These are phyloP conservation scores for Hyaloscypha bicolor DNA, from an alignment of 495 filamentous ascomycete species.

Conservation along the genomic window DNA sequence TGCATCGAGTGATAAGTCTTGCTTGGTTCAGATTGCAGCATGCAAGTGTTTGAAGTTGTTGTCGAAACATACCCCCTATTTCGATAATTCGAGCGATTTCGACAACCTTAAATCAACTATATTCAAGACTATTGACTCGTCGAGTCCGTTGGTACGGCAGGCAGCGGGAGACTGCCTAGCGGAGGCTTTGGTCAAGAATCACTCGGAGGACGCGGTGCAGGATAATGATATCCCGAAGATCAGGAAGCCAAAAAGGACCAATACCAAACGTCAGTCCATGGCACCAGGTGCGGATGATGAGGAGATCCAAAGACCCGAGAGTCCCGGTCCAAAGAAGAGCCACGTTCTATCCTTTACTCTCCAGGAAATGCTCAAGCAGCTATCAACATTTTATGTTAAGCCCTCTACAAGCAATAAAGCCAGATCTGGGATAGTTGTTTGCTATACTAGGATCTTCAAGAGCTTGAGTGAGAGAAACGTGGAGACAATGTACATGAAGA, in stretches of 20 bases:
- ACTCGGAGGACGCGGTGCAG: slow-evolving; percentile 63
- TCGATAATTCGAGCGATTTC: slow-evolving; percentile 90
- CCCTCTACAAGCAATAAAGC: slow-evolving; percentile 77
- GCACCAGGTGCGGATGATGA: slow-evolving; percentile 74
- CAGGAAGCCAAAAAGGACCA: slow-evolving; percentile 70
- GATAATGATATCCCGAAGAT: slow-evolving; percentile 59
- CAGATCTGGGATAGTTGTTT: slow-evolving; percentile 82
- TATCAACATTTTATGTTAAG: slow-evolving; percentile 82
- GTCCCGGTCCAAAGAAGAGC: slow-evolving; percentile 69
- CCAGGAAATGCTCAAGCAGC: slow-evolving; percentile 74
- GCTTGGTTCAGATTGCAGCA: slow-evolving; percentile 76
- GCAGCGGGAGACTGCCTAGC: slow-evolving; percentile 88
- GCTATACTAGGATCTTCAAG: slow-evolving; percentile 79
- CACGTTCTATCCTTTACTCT: slow-evolving; percentile 74
- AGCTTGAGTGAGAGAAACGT: slow-evolving; percentile 74
- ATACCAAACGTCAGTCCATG: slow-evolving; percentile 68
- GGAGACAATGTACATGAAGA: slow-evolving; percentile 76
- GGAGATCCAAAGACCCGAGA: slow-evolving; percentile 68
- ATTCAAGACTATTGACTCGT: slow-evolving; percentile 84
- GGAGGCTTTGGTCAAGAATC: slow-evolving; percentile 73
- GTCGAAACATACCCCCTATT: slow-evolving; percentile 70
- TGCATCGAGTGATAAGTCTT: slow-evolving; percentile 78
- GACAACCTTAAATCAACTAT: slow-evolving; percentile 78
- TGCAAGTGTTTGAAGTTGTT: slow-evolving; percentile 80
- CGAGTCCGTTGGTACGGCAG: slow-evolving; percentile 71